A percentile compares a stretch with the other conserved stretches of the same genome.
Conservation (phyloP, 805 yeast species). For the Monosporozyma siamensis region DNA sequence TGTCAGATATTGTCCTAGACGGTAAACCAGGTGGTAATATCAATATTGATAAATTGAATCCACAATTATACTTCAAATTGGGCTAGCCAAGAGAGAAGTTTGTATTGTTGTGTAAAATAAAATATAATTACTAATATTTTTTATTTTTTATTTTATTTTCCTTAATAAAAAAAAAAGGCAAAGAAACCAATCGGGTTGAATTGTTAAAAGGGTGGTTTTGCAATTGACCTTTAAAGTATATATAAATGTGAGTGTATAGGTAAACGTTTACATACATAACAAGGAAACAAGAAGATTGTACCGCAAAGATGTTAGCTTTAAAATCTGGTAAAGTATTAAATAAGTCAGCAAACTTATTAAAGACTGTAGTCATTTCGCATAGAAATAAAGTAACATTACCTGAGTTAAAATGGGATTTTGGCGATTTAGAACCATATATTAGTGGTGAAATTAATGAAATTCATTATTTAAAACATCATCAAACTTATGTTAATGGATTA, state of each 20-base stretch:
- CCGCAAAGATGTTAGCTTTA: slow-evolving; percentile 7
- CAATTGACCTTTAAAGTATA: background rate
- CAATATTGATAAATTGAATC: slow-evolving; percentile 77
- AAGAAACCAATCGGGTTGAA: background rate
- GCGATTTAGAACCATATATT: slow-evolving; percentile 78
- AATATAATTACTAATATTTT: no score
- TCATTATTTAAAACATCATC: slow-evolving; percentile 88
- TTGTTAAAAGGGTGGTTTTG: background rate
- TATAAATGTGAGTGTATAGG: background rate
- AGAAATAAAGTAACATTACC: slow-evolving; percentile 57
- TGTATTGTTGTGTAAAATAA: no score
- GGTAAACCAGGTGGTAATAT: slow-evolving; percentile 77
- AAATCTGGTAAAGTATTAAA: background rate
- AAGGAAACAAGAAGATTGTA: no score
- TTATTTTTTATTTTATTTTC: no score
- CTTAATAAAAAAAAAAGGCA: no score
- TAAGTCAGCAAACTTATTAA: background rate
- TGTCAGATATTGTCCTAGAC: slow-evolving; percentile 80
- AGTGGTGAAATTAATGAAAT: slow-evolving; percentile 79
- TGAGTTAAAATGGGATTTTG: slow-evolving; percentile 73
- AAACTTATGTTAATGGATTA: slow-evolving; percentile 80
- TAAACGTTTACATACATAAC: background rate
- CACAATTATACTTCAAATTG: slow-evolving; percentile 80
- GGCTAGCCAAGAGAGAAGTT: no score
- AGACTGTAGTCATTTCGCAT: no score